Base-by-base conservation (phyloP, 2,329 filamentous ascomycete genomes). In the Myriosclerotinia scirpicola region DNA sequence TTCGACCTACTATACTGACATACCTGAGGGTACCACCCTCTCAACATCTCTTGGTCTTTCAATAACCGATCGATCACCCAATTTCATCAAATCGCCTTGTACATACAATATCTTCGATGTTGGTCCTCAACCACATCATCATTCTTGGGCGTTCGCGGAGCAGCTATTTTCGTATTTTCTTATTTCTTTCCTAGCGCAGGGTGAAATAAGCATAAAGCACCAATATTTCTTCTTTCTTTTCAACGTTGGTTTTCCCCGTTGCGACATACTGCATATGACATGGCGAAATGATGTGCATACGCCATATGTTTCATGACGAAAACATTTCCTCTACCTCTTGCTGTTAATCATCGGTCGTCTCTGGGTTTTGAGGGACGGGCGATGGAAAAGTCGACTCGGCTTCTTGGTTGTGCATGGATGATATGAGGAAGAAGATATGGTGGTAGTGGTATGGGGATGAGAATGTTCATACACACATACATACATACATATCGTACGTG, bases 151-250 rank as follows among this genome's bases (percentile, higher is more conserved):
- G 62, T 64, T 64, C 14, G n/a, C 53, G 62, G 62, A 50, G 53
- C 26, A 58, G 14, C 30, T 48, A 40, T 26, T 58, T 30, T 58
- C 12, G 40, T 36, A 22, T 48, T 58, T 64, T 36, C 42, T 60
- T 65, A 53, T 65, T 65, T 65, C 63, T 60, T 65, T 65, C 63
- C 63, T 65, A 60, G 63, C 54, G 63, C 63, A 65, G 63, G 54
- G 63, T 60, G 63, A 65, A 65, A 65, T 65, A 65, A 60, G 44
- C 60, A 63, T 30, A 54, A 54, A 54, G 60, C 46, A 63, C 46
- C 48, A 63, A 55, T 14, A 22, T 26, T 14, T 55, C 12, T 64
- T 36, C 20, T 36, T 54, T 54, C 15, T 26, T 54, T 34, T 54
- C 26, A 20, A 17, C 48, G 48, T 54, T 63, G 17, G 34, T 54